These are phyloP conservation scores for Boletus reticuloceps DNA, from an alignment of 768 basidiomycete species.

Conservation along the genomic window DNA sequence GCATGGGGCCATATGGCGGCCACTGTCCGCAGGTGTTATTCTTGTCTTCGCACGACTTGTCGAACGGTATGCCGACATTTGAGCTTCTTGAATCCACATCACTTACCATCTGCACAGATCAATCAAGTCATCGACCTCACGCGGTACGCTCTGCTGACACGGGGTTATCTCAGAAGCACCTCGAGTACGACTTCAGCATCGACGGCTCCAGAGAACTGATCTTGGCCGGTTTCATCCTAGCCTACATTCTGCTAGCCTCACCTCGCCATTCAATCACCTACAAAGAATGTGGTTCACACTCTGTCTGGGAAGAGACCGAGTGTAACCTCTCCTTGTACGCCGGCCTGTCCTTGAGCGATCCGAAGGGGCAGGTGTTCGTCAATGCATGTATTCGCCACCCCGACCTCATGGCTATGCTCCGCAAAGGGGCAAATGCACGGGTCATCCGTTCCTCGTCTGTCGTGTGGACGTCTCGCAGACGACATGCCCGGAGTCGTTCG, in stretches of 20 bases:
- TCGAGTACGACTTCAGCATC: constrained; percentile 23
- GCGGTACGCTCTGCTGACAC: constrained; percentile 25
- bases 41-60: constrained; percentile 32
- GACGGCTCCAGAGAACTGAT: constrained; percentile 26
- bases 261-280: constrained; percentile 24
- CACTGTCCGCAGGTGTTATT: constrained; percentile 27
- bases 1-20: constrained; percentile 36
- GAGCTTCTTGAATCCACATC: not conserved
- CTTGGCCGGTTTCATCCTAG: constrained; percentile 31
- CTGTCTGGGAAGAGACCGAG: constrained; percentile 29
- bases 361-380: constrained; percentile 28
- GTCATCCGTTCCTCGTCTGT: constrained; percentile 23
- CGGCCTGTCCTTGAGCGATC: constrained; percentile 28
- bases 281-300: constrained; percentile 7
- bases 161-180: constrained; percentile 14
- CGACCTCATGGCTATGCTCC: constrained; percentile 31
- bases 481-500: constrained; percentile 26
- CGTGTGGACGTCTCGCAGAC: constrained; percentile 29
- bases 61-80: constrained; percentile 21
- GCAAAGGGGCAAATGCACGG: constrained; percentile 27
- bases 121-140: constrained; percentile 32
- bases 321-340: constrained; percentile 27
- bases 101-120: constrained; percentile 16
- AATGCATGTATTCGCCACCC: constrained; percentile 32
- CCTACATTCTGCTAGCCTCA: constrained; percentile 19